These are phyloP conservation scores for Trichoderma sp. DNA, from an alignment of 2,329 filamentous ascomycete species.

Conservation along the genomic window DNA sequence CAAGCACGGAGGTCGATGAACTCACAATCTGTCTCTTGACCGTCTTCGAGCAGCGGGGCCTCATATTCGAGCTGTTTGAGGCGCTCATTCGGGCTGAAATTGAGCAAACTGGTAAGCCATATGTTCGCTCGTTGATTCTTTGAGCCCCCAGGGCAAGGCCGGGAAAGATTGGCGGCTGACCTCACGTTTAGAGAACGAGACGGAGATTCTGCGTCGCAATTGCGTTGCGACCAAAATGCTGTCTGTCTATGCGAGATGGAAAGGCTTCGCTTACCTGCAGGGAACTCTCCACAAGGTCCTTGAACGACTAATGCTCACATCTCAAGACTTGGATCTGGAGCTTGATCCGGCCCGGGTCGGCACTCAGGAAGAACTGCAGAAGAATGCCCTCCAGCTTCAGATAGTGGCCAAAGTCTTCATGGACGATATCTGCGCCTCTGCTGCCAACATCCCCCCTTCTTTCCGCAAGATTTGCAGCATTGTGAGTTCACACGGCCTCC, in stretches of 20 bases:
- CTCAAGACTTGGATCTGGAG: constrained; percentile 68
- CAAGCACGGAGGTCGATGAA: constrained; percentile 69
- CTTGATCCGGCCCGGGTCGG: constrained; percentile 64
- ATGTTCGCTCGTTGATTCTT: not conserved
- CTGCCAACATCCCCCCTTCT: constrained; percentile 61
- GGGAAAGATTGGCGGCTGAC: constrained; percentile 25
- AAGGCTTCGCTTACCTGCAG: constrained; percentile 64
- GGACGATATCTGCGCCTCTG: constrained; percentile 68
- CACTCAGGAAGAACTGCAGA: constrained; percentile 64
- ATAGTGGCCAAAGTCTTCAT: constrained; percentile 72
- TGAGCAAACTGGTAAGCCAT: constrained; percentile 59
- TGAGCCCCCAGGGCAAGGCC: no score
- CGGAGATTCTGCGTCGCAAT: constrained; percentile 67
- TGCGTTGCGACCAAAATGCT: constrained; percentile 74
- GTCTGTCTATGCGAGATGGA: constrained; percentile 72
- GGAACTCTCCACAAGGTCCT: constrained; percentile 67
- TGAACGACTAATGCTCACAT: constrained; percentile 66
- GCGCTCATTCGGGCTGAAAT: constrained; percentile 70
- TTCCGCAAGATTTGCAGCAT: constrained; percentile 71
- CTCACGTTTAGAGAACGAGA: constrained; percentile 58
- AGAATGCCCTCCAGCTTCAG: constrained; percentile 66
- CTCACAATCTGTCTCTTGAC: constrained; percentile 68
- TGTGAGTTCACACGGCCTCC: constrained; percentile 44
- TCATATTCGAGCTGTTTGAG: constrained; percentile 65
- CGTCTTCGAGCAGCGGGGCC: constrained; percentile 68